Conservation (phyloP, 1,139 yeast species). For the Yamadazyma oceani region DNA sequence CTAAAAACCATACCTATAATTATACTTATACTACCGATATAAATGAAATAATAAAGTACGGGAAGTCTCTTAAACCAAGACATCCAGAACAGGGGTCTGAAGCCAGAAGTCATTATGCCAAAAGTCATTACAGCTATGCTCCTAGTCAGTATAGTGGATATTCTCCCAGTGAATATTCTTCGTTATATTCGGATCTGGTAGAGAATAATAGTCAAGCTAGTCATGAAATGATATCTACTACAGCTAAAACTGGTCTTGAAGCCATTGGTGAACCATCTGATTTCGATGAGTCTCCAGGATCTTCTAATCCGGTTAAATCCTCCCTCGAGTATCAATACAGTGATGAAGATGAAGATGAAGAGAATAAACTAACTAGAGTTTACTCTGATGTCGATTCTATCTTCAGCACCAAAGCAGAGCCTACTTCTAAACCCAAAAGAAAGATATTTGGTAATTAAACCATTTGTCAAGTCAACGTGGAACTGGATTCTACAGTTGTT, state of each 20-base stretch:
- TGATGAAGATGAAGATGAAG: conserved; percentile 12
- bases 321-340: conserved; percentile 9
- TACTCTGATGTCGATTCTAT: conserved; percentile 20
- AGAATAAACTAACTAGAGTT: conserved; percentile 16
- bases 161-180: conserved; percentile 6
- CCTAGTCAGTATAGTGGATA: conserved; percentile 4
- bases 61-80: conserved; percentile 4
- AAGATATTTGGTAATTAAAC: conserved; percentile 6
- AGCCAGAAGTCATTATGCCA: background rate
- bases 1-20: conserved; percentile 11
- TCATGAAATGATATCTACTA: too few species aligned
- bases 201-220: background rate
- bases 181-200: conserved; percentile 6
- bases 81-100: background rate
- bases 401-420: conserved; percentile 15
- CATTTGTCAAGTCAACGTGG: background rate
- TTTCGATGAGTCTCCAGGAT: too few species aligned
- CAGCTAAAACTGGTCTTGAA: conserved; percentile 1
- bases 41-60: conserved; percentile 12
- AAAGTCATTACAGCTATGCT: conserved; percentile 1
- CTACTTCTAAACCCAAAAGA: conserved; percentile 7
- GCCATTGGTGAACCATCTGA: background rate
- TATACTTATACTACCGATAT: conserved; percentile 14
- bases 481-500: conserved; percentile 4
- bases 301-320: conserved; percentile 3